Evolutionary conservation across 148 eudicot species (phyloP), one percentile per base, ranked within the genome.

Genomic region (Silene conica): DNA sequence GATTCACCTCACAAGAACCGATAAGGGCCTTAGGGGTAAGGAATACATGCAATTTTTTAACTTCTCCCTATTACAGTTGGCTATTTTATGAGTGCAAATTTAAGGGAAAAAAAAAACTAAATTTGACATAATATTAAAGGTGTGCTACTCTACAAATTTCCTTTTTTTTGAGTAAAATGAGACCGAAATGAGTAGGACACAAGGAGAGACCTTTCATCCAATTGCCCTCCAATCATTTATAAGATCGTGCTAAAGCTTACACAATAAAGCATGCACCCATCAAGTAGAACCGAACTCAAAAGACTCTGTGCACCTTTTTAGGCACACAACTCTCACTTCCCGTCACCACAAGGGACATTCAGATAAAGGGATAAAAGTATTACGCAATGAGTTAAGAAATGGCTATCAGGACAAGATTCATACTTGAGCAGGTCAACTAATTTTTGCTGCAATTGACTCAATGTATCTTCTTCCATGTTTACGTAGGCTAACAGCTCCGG

Each of bases 381-480:
- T 13, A 11, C 15, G 55, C 55, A 11, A 12, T 31, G 55, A 50
- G 55, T 66, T 23, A 14, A 1, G 50, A 59, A 16, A 12, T 69
- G n/a, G 9, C 15, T 59, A 76, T 10, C 8, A 16, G 50, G 50
- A 70, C 57, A 73, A 20, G 45, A 66, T 18, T 55, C 73, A 25
- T 87, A 92, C 97, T 88, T 92, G 70, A 92, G 85, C 77, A 92
- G 90, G 77, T 92, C 97, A 15, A 84, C 86, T 70, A 89, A 66
- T 59, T 92, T 88, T 79, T 88, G 92, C 82, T 88, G 95, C 89
- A 92, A 80, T 55, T 73, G 78, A 70, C 80, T 80, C 77, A 80
- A 73, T 41, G 92, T 83, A 72, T 89, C 95, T 76, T 92, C 95
- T 76, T 89, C 97, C 48, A 89, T 85, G 72, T 85, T 86, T 25